phyloP scores from a whole-genome alignment of 78 protist genomes.

The Cyanophora paradoxa region DNA sequence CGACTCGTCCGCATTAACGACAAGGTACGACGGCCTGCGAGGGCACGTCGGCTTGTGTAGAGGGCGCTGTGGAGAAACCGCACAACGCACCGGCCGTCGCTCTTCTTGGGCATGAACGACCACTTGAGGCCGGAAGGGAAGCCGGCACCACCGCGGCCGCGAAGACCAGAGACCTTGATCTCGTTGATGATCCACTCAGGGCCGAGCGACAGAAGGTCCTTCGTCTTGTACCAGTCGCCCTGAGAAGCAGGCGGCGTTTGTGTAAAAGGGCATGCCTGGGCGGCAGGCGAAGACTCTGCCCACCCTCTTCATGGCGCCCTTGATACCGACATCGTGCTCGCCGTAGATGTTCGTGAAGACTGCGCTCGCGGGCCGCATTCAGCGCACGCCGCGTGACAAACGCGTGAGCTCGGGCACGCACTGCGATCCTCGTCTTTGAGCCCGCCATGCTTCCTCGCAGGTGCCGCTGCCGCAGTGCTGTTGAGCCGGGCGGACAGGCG shows the following conservation, averaged over 20 bases:
- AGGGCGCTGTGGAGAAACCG: neutral
- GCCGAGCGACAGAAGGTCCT: slow-evolving; percentile 66
- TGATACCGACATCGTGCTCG: slow-evolving; percentile 63
- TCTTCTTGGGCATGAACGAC: slow-evolving; percentile 85
- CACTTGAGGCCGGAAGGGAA: slow-evolving; percentile 97
- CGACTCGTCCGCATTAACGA: slow-evolving; percentile 98
- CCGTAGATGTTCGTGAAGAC: slow-evolving; percentile 95
- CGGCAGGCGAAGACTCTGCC: neutral
- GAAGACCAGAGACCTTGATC: slow-evolving; percentile 86
- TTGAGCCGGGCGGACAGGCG: too few relatives aligned
- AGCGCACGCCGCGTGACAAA: too few relatives aligned
- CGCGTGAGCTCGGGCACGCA: too few relatives aligned
- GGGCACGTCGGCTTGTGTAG: neutral
- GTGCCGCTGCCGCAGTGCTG: too few relatives aligned
- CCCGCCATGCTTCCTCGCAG: too few relatives aligned
- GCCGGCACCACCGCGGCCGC: slow-evolving; percentile 98
- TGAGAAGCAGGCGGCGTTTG: neutral
- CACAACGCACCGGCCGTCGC: neutral
- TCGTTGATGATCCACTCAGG: slow-evolving; percentile 77
- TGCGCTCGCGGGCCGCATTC: too few relatives aligned
- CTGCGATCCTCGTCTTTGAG: too few relatives aligned
- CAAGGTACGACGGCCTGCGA: slow-evolving; percentile 82
- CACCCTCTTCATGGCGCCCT: slow-evolving; percentile 78
- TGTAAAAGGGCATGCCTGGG: too few relatives aligned
- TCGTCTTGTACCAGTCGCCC: slow-evolving; percentile 95